These are phyloP conservation scores for Penicillium steckii DNA, from an alignment of 495 filamentous ascomycete genomes.

Conservation along the genomic window DNA sequence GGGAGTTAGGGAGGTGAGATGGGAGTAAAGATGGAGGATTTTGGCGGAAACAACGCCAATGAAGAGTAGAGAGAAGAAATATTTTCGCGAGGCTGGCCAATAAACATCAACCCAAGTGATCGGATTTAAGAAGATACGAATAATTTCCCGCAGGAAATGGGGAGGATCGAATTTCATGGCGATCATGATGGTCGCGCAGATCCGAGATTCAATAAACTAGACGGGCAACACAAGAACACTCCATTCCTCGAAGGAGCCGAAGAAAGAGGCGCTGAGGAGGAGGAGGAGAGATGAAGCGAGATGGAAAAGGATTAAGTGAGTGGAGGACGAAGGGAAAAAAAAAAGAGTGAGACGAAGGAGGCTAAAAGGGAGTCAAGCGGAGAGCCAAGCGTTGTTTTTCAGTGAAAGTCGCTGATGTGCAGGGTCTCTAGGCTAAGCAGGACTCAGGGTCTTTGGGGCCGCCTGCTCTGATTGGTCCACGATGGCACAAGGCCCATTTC, in stretches of 20 bases:
- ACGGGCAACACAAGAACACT: background rate
- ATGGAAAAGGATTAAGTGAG: background rate
- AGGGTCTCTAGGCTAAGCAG: background rate
- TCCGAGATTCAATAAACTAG: background rate
- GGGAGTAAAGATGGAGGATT: slow-evolving; percentile 38
- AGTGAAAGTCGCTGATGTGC: background rate
- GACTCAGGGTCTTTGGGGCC: background rate
- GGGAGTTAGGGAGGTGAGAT: slow-evolving; percentile 31
- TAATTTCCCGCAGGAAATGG: slow-evolving; percentile 1
- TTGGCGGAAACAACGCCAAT: slow-evolving; percentile 37
- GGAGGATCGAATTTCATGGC: slow-evolving; percentile 9
- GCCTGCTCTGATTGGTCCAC: background rate
- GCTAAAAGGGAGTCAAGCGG: background rate
- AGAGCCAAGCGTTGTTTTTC: no score
- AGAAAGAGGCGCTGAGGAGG: no score
- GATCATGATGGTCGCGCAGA: background rate
- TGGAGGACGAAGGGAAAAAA: background rate
- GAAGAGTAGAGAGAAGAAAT: slow-evolving; percentile 35
- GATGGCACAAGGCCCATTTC: background rate
- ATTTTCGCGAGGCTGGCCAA: slow-evolving; percentile 35
- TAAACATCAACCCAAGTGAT: slow-evolving; percentile 24
- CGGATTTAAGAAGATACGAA: slow-evolving; percentile 19
- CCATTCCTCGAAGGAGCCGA: background rate
- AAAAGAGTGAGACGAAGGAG: background rate
- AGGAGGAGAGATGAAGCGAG: background rate